phyloP scores from a whole-genome alignment of 1,139 yeast genomes.

The Kodamaea derodonti region DNA sequence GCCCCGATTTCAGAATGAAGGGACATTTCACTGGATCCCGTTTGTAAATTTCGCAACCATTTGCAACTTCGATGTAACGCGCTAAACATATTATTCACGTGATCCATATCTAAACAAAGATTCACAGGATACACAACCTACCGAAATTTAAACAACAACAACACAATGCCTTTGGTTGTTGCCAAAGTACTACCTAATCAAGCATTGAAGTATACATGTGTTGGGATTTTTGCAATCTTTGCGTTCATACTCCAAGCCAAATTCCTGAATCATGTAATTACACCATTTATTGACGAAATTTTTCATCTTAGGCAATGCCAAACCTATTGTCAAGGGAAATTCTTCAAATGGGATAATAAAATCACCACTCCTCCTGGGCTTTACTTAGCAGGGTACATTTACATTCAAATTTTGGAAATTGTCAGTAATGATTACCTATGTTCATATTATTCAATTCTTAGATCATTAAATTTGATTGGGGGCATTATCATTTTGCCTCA shows the following conservation, averaged over 20 bases:
- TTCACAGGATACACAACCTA: too few species aligned
- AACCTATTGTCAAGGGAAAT: slow-evolving; percentile 58
- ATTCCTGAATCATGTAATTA: slow-evolving; percentile 24
- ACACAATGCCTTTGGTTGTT: slow-evolving; percentile 4
- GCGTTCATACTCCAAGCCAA: slow-evolving; percentile 8
- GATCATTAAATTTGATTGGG: slow-evolving; percentile 63
- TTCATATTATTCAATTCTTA: slow-evolving; percentile 39
- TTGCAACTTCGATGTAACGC: too few species aligned
- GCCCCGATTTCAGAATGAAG: background rate
- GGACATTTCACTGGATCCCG: too few species aligned
- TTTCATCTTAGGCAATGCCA: slow-evolving; percentile 83
- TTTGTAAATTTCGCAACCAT: too few species aligned
- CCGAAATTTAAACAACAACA: too few species aligned
- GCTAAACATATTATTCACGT: too few species aligned
- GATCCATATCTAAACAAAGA: too few species aligned
- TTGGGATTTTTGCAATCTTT: slow-evolving; percentile 10
- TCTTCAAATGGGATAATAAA: slow-evolving; percentile 74
- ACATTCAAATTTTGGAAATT: slow-evolving; percentile 28
- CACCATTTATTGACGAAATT: slow-evolving; percentile 66
- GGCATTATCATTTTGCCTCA: slow-evolving; percentile 54
- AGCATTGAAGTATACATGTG: background rate
- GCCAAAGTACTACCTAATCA: slow-evolving; percentile 2
- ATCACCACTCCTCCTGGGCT: slow-evolving; percentile 98
- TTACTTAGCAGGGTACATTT: slow-evolving; percentile 54
- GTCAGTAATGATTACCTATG: slow-evolving; percentile 22